phyloP scores from a whole-genome alignment of 345 rosid species.

The Carallia brachiata region DNA sequence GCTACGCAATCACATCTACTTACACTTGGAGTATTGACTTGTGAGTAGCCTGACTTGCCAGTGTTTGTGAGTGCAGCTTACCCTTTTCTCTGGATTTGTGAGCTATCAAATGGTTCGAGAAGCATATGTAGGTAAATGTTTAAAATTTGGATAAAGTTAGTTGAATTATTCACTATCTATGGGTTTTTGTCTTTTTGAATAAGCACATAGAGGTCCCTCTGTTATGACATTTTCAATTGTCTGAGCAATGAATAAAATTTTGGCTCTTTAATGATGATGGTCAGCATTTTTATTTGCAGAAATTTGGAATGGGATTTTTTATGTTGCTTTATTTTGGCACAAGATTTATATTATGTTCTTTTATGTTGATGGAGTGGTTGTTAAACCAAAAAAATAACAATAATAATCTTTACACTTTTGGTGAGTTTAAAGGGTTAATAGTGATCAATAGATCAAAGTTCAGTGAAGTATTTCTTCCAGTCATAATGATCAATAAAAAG shows the following conservation, averaged over 20 bases:
- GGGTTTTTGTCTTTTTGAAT: neutral
- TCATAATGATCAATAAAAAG: too few relatives aligned
- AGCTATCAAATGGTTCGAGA: conserved; percentile 99
- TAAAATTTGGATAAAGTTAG: neutral
- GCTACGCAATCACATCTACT: neutral
- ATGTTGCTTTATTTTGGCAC: too few relatives aligned
- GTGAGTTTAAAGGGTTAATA: neutral
- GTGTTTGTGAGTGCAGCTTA: conserved; percentile 63
- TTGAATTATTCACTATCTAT: neutral
- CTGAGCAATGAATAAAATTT: neutral
- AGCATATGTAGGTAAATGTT: conserved; percentile 78
- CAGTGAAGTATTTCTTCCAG: too few relatives aligned
- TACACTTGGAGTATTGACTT: neutral
- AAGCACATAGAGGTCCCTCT: too few relatives aligned
- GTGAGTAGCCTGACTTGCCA: conserved; percentile 20
- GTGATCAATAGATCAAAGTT: neutral
- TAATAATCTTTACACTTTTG: too few relatives aligned
- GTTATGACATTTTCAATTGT: neutral
- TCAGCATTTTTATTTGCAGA: neutral
- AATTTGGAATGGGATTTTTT: neutral
- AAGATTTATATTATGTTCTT: neutral
- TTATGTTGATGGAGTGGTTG: neutral
- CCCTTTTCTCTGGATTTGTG: conserved; percentile 96
- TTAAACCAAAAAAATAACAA: neutral
- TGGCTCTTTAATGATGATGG: neutral